Evolutionary conservation across 495 filamentous ascomycete genomes (phyloP).

Genomic region (Tetracladium marchalianum): DNA sequence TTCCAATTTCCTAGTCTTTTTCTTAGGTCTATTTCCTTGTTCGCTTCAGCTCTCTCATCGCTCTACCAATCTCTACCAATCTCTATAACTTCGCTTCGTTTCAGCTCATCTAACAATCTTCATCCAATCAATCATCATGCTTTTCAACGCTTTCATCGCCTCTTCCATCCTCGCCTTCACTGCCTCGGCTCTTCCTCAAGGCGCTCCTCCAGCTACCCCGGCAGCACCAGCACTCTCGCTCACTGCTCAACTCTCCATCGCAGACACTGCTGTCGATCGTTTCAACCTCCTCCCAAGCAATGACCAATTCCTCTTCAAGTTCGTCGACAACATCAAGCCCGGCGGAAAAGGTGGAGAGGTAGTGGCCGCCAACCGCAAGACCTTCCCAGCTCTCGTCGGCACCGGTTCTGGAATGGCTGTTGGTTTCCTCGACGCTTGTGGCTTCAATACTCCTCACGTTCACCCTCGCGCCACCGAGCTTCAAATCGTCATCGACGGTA

Average conservation of each 20-base stretch:
- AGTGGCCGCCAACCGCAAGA: conserved; percentile 27
- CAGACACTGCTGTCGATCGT: conserved; percentile 20
- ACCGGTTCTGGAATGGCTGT: conserved; percentile 29
- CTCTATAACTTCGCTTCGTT: background rate
- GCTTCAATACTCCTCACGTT: conserved; percentile 38
- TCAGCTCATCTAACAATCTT: conserved; percentile 2
- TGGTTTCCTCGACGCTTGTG: conserved; percentile 29
- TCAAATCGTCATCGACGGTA: conserved; percentile 27
- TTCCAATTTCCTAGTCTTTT: conserved; percentile 16
- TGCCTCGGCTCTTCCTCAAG: conserved; percentile 3
- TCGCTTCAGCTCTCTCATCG: background rate
- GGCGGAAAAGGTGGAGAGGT: conserved; percentile 20
- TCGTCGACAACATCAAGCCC: conserved; percentile 13
- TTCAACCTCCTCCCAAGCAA: conserved; percentile 23
- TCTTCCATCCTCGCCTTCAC: conserved; percentile 15
- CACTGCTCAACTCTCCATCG: conserved; percentile 14
- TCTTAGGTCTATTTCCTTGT: conserved; percentile 8
- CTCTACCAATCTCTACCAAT: background rate
- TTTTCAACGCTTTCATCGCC: conserved; percentile 13
- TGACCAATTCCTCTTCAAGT: conserved; percentile 22
- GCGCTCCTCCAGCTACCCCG: background rate
- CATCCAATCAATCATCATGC: conserved; percentile 12
- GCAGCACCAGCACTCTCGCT: conserved; percentile 6
- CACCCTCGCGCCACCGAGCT: conserved; percentile 39
- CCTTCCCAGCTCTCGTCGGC: conserved; percentile 33